Evolutionary conservation across 306 rosid genomes (phyloP), one percentile per base, ranked within the genome.

Genomic region (Corylus americana): DNA sequence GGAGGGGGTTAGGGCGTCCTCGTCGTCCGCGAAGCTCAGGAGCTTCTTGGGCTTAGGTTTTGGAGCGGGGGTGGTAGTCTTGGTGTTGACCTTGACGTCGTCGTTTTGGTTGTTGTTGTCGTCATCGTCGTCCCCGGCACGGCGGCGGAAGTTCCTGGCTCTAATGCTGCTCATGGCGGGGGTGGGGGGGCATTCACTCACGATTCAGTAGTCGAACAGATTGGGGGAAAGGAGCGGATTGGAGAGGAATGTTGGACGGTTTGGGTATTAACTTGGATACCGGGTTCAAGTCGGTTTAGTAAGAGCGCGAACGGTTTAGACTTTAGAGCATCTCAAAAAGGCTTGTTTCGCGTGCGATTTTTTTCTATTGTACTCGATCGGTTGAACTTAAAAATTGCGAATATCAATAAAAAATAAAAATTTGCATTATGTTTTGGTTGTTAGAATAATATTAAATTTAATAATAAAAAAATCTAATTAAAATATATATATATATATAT

Each of bases 61-160:
- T 45, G 79, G 48, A 74, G 90, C 29, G 54, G 79, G 61, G 8
- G 86, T 27, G 35, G 87, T 20, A 17, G 74, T 42, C 4, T 83
- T 27, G 17, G 87, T 31, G 5, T 91, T 70, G 22, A 82, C 20
- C 51, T 57, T 61, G 27, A 77, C 55, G 54, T 76, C 79, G 12
- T 76, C 66, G 51, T 84, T 42, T 44, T 74, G 85, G 61, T 86
- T 10, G 53, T 10, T 89, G 17, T 88, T 90, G 18, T 88, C 86
- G 8, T 83, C 71, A 5, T 85, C 88, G 7, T 83, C 75, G 71
- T 83, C 87, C 51, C 85, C 91, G 39, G 80, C 80, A 0, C 97
- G 97, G 76, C 98, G 98, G 83, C 98, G 98, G 83, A 91, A 95
- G 84, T 94, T 92, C 72, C 91, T 88, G 17, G 97, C 77, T 75